Evolutionary conservation across 768 basidiomycete genomes (phyloP), one percentile per base, ranked within the genome.

Genomic region (Tricholoma terreum): DNA sequence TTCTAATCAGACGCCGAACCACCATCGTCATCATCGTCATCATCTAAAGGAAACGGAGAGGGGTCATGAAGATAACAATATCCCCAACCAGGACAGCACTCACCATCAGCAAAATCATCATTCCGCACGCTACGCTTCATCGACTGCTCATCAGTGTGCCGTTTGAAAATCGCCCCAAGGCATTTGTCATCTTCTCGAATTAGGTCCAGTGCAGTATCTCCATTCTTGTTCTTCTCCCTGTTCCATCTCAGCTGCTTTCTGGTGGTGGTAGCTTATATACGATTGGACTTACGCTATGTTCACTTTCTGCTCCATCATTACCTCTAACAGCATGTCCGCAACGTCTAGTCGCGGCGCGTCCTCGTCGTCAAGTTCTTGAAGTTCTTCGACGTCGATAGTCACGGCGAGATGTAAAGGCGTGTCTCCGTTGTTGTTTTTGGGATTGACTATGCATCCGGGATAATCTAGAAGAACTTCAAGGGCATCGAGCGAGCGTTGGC

Each of bases 401-500:
- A 88, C 70, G 7, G 90, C 91, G 22, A 91, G 79, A 69, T 93
- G 92, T 14, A 94, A 75, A 3, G 92, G 92, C 0, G 92, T 94
- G 6, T 79, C 49, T 87, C 84, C 27, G 88, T 66, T 17, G 78
- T 49, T 77, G 71, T 93, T 93, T 64, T 82, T 75, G 15, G 84
- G 83, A 68, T 94, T 91, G 51, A 92, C 90, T 65, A 93, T 91
- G 73, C 90, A 92, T 4, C 78, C 81, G 10, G 92, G 89, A 64
- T 84, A 77, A 4, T 81, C 82, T 33, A 94, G 78, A 61, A 94
- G 83, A 54, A 86, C 77, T 59, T 92, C 89, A 3, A 92, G 75
- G 49, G 87, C 84, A 27, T 80, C 79, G 1, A 77, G 77, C 22
- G 83, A 87, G 21, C 84, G 86, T 40, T 81, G 63, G 33, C 73